These are phyloP conservation scores for Exserohilum rostratum DNA, from an alignment of 2,329 filamentous ascomycete genomes.

Conservation along the genomic window DNA sequence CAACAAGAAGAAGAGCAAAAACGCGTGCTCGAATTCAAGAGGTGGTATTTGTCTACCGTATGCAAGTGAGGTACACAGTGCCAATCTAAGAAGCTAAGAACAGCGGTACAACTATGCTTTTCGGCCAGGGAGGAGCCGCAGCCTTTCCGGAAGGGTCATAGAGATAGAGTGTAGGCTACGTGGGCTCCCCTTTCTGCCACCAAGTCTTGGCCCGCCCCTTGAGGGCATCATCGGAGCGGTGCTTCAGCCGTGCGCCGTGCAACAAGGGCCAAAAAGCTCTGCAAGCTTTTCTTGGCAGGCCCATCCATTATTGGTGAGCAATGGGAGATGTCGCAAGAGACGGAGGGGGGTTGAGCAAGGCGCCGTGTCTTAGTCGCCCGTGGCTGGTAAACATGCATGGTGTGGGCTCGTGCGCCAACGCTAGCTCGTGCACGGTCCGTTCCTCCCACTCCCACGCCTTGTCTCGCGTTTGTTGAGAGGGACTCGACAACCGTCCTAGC, in stretches of 20 bases:
- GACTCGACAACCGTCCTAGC: neutral
- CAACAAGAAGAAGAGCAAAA: conserved; percentile 3
- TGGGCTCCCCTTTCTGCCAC: conserved; percentile 13
- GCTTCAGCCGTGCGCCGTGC: conserved; percentile 10
- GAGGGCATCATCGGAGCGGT: conserved; percentile 14
- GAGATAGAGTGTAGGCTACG: neutral
- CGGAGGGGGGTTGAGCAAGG: conserved; percentile 8
- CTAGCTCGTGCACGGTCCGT: conserved; percentile 7
- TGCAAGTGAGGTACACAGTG: conserved; percentile 2
- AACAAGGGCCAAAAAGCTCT: conserved; percentile 8
- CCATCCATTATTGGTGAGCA: neutral
- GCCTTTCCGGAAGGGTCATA: neutral
- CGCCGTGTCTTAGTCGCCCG: too few species aligned
- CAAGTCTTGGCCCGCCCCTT: conserved; percentile 3
- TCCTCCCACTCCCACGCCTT: neutral
- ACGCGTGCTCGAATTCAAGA: conserved; percentile 3
- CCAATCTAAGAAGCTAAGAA: conserved; percentile 4
- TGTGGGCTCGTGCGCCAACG: conserved; percentile 5
- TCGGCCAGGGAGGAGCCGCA: conserved; percentile 16
- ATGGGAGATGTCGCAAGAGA: conserved; percentile 7
- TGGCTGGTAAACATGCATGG: conserved; percentile 11
- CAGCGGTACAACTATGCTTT: conserved; percentile 5
- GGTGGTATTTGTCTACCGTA: conserved; percentile 9
- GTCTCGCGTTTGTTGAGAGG: conserved; percentile 11
- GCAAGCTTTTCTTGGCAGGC: conserved; percentile 16